Evolutionary conservation across 345 rosid species (phyloP).

Genomic region (Corchorus olitorius): DNA sequence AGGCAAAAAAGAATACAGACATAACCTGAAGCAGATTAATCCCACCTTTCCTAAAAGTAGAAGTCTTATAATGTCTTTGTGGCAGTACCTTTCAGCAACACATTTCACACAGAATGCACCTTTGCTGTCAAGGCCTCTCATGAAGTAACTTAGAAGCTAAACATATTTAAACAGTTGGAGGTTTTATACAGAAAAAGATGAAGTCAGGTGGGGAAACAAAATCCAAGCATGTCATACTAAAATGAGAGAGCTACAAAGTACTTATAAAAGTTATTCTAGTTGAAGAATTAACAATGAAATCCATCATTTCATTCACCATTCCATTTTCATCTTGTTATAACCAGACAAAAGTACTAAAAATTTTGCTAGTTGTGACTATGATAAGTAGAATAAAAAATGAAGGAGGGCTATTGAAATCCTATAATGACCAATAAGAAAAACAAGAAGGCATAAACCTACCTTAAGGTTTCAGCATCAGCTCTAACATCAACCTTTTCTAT

Average conservation of each 20-base stretch:
- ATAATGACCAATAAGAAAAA: neutral
- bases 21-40: neutral
- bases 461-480: conserved; percentile 89
- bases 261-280: neutral
- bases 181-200: neutral
- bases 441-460: conserved; percentile 38
- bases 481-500: conserved; percentile 83
- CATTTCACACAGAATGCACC: neutral
- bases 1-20: neutral
- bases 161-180: neutral
- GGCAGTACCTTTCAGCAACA: conserved; percentile 12
- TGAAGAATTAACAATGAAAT: conserved; percentile 9
- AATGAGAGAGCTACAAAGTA: conserved; percentile 1
- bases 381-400: conserved; percentile 16
- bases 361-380: neutral
- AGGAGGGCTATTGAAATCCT: neutral
- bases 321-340: neutral
- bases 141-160: conserved; percentile 1
- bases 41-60: neutral
- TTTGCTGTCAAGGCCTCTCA: neutral
- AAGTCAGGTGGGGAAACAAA: neutral
- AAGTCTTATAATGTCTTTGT: neutral
- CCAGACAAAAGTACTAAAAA: neutral
- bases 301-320: neutral
- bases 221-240: neutral